Evolutionary conservation across 331 rosid species (phyloP), one percentile per base, ranked within the genome.

Genomic region (Cucumis variabilis): DNA sequence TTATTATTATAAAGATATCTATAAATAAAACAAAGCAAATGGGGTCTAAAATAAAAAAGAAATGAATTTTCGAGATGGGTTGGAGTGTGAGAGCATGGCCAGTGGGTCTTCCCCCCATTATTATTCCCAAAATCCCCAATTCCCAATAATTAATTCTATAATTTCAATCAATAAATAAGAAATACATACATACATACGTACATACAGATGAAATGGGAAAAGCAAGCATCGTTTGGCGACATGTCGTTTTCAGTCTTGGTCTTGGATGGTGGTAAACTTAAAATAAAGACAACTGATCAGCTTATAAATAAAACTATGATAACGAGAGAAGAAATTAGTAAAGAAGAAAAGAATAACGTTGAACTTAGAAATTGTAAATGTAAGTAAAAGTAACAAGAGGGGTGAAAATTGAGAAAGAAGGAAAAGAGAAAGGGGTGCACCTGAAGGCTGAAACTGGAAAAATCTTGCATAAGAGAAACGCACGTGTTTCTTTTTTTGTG

Each of bases 181-280:
- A 13, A 51, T 51, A 12, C 5, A 51, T 11, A 13, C 13, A 51
- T 3, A 51, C 5, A 51, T 51, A 76, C 24, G 33, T 30, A 71
- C 48, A 44, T 44, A 37, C 48, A 82, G 13, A 69, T 58, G 90
- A 90, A 92, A 87, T 41, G 81, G 89, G 92, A 91, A 44, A 44
- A 88, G 89, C 60, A 87, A 68, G 88, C 62, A 85, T 82, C 85
- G 95, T 95, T 93, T 93, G 98, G 98, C 95, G 90, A 86, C 90
- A 86, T 72, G 96, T 97, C 98, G 89, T 90, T 97, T 94, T 95
- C 99, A 93, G 74, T 92, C 90, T 88, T 90, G 90, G 82, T 92
- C 90, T 89, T 91, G 90, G 96, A 92, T 91, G 94, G 95, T 88
- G 91, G 93, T 95, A 93, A 88, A 16, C 71, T 71, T 46, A 73